Conservation (phyloP, 495 filamentous ascomycete species). For the Penicillium salamii region DNA sequence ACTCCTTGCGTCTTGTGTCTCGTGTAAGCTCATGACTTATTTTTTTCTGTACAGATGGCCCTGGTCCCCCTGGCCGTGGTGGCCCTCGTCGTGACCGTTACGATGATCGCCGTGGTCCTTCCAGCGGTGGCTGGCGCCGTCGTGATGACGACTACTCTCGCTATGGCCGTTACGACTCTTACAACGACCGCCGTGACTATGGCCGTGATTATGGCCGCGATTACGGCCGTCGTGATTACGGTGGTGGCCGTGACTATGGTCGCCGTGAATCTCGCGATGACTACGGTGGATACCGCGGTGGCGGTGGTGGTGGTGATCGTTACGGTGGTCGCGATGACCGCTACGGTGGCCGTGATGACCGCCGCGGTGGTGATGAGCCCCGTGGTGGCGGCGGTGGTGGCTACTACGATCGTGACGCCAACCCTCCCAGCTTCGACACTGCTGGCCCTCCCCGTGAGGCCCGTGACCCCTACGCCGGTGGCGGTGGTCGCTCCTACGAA, state of each 20-base stretch:
- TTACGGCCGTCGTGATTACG: constrained; percentile 43
- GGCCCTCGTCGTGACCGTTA: constrained; percentile 38
- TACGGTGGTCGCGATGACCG: constrained; percentile 49
- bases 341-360: constrained; percentile 56
- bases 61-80: constrained; percentile 1
- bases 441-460: constrained; percentile 56
- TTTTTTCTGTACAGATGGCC: constrained; percentile 48
- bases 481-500: constrained; percentile 48
- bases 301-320: constrained; percentile 52
- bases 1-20: constrained; percentile 1
- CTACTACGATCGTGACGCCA: constrained; percentile 46
- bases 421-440: constrained; percentile 44
- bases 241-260: constrained; percentile 41
- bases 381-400: constrained; percentile 43
- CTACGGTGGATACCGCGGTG: constrained; percentile 43
- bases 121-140: constrained; percentile 47
- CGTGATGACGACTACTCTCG: constrained; percentile 53
- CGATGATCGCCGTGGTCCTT: constrained; percentile 59
- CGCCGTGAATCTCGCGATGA: constrained; percentile 59
- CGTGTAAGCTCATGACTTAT: constrained; percentile 19
- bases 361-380: constrained; percentile 39
- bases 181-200: constrained; percentile 51
- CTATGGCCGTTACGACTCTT: constrained; percentile 58
- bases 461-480: constrained; percentile 56
- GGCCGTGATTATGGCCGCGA: constrained; percentile 52